Evolutionary conservation across 2,329 filamentous ascomycete species (phyloP), one percentile per base, ranked within the genome.

Genomic region (Teratosphaeria viscida): DNA sequence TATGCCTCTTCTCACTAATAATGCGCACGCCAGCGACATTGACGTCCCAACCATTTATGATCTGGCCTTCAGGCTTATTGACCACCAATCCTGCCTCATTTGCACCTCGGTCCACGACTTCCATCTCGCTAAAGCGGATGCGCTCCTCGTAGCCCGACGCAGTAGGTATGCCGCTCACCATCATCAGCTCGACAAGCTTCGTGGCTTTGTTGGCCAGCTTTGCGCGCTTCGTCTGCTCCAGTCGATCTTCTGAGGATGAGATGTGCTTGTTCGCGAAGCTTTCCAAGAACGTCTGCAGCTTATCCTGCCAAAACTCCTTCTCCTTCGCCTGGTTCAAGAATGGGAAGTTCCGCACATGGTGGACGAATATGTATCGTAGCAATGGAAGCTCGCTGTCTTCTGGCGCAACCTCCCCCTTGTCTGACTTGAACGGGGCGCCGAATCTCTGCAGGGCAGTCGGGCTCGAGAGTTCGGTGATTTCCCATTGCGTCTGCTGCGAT

Each of bases 221-320:
- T 65, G 86, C 83, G 60, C 94, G 84, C 78, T 99, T 99, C 10
- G 94, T 97, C 75, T 96, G 91, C 76, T 99, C 94, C 34, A 97
- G 78, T 3, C 94, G 85, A 72, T 99, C 94, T 76, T 97, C 94
- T 5, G 92, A 96, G 5, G 92, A 95, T 2, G 92, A 97, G 52
- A 99, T 96, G 73, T 92, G 89, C 74, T 97, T 99, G 72, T 88
- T 94, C 14, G 94, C 92, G 73, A 99, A 99, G 0, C 91, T 96
- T 74, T 97, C 92, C 27, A 99, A 82, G 71, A 99, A 99, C 71
- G 92, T 84, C 79, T 99, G 94, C 62, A 99, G 79, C 74, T 95
- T 97, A 72, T 97, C 91, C 77, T 99, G 94, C 94, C 94, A 99
- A 71, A 99, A 99, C 76, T 99, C 94, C 82, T 97, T 96, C 81